Percentiles rank a stretch among this genome's conserved stretches.
phyloP scores from a whole-genome alignment of 2,329 filamentous ascomycete species.

The Fusarium sublunatum region DNA sequence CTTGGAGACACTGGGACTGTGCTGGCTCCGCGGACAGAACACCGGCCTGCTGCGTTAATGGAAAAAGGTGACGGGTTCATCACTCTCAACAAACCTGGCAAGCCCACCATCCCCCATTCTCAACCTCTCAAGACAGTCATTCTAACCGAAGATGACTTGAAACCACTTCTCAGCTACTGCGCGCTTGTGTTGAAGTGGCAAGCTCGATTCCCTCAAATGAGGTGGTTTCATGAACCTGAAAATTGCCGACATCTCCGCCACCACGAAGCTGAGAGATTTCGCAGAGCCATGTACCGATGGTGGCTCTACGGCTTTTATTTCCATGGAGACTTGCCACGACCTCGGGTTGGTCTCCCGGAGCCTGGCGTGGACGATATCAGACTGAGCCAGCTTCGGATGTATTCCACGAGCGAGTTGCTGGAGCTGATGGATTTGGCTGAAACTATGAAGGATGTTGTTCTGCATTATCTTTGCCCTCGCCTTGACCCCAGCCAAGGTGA shows the following conservation, averaged over 20 bases:
- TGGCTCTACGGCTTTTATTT: slow-evolving; percentile 66
- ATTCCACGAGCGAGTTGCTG: slow-evolving; percentile 57
- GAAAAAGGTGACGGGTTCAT: slow-evolving; percentile 34
- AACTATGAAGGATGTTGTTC: slow-evolving; percentile 58
- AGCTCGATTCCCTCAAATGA: slow-evolving; percentile 56
- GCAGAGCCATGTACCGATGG: slow-evolving; percentile 64
- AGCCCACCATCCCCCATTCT: slow-evolving; percentile 7
- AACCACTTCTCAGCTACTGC: slow-evolving; percentile 51
- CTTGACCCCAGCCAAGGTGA: slow-evolving; percentile 52
- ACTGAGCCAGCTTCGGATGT: slow-evolving; percentile 56
- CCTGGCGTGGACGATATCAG: slow-evolving; percentile 56
- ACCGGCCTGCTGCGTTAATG: slow-evolving; percentile 9
- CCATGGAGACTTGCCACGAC: slow-evolving; percentile 57
- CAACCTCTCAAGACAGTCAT: slow-evolving; percentile 41
- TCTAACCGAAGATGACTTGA: slow-evolving; percentile 50
- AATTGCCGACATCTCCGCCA: slow-evolving; percentile 57
- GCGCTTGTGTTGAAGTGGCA: slow-evolving; percentile 54
- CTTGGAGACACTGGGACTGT: slow-evolving; percentile 48
- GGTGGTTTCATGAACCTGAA: slow-evolving; percentile 60
- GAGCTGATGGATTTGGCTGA: slow-evolving; percentile 60
- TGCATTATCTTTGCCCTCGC: slow-evolving; percentile 60
- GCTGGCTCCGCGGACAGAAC: slow-evolving; percentile 35
- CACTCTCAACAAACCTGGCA: slow-evolving; percentile 39
- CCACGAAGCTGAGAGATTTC: slow-evolving; percentile 59
- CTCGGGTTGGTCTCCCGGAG: slow-evolving; percentile 53